These are phyloP conservation scores for Collybiopsis confluens DNA, from an alignment of 768 basidiomycete genomes.

Conservation along the genomic window DNA sequence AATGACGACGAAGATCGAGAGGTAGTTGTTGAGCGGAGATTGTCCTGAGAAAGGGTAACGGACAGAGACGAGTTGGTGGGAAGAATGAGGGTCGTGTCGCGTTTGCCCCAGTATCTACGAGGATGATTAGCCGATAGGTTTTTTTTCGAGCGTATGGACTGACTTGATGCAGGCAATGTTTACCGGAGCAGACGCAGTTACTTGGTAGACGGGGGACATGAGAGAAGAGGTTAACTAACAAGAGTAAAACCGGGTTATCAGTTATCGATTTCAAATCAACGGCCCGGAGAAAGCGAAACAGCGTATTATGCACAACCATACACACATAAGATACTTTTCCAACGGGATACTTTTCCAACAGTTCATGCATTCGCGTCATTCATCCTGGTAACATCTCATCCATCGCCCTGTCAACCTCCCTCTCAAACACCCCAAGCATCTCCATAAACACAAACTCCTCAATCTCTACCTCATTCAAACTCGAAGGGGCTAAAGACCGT, in stretches of 20 bases:
- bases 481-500: background rate
- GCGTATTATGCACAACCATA: no score
- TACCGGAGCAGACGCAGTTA: constrained; percentile 89
- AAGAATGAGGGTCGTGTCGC: constrained; percentile 90
- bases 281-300: no score
- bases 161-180: constrained; percentile 99
- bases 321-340: no score
- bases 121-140: constrained; percentile 1
- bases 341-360: no score
- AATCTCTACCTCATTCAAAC: background rate
- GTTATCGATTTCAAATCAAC: no score
- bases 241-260: background rate
- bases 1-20: constrained; percentile 80
- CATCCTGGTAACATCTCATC: background rate
- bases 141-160: constrained; percentile 7
- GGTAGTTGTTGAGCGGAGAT: constrained; percentile 90
- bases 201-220: constrained; percentile 55
- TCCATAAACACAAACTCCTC: background rate
- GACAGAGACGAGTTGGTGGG: constrained; percentile 99
- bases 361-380: no score
- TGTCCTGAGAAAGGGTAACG: constrained; percentile 94
- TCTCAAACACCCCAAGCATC: background rate
- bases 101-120: constrained; percentile 96
- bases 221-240: background rate
- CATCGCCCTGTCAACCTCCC: background rate